phyloP scores from a whole-genome alignment of 495 filamentous ascomycete genomes.

The Tuber magnatum region DNA sequence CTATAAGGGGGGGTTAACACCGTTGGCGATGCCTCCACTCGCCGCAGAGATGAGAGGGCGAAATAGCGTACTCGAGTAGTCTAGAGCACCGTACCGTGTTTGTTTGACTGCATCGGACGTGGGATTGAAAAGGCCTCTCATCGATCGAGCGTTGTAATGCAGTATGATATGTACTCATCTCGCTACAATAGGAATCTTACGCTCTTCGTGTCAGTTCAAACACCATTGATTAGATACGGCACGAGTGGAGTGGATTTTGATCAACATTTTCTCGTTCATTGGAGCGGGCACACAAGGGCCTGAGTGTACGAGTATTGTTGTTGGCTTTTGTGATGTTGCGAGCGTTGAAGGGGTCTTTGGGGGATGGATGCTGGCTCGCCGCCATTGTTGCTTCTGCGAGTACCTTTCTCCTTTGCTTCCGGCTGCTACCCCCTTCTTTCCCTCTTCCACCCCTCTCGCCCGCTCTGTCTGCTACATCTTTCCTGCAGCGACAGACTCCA shows the following conservation, averaged over 20 bases:
- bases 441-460: conserved; percentile 15
- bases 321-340: background rate
- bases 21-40: background rate
- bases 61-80: no score
- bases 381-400: background rate
- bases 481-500: conserved; percentile 24
- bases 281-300: background rate
- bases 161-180: background rate
- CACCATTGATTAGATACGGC: background rate
- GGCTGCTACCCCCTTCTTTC: conserved; percentile 10
- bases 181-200: background rate
- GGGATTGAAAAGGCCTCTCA: background rate
- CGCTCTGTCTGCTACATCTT: conserved; percentile 14
- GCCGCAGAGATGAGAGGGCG: background rate
- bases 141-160: background rate
- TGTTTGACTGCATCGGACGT: background rate
- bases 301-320: background rate
- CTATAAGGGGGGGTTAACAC: background rate
- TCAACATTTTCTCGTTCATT: background rate
- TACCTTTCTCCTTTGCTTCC: background rate
- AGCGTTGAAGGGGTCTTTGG: background rate
- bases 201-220: background rate
- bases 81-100: background rate
- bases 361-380: background rate
- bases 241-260: background rate